Evolutionary conservation across 1,284 basidiomycete genomes (phyloP).

Genomic region (Schizophyllum amplum): DNA sequence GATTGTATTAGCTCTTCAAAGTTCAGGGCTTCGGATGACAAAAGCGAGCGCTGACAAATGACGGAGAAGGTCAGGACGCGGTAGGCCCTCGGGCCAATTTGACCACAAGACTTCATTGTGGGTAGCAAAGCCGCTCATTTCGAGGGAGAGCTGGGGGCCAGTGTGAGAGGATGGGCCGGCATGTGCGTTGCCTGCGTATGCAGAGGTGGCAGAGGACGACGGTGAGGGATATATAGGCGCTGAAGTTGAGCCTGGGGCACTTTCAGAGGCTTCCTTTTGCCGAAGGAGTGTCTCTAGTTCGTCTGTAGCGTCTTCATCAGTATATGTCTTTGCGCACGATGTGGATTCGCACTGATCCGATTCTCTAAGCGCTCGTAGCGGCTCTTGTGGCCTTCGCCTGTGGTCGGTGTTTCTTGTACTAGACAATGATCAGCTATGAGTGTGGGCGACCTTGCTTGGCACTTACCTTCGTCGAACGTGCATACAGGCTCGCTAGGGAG

Average conservation of each 20-base stretch:
- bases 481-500: slow-evolving; percentile 51
- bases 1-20: slow-evolving; percentile 2
- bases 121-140: slow-evolving; percentile 11
- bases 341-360: slow-evolving; percentile 49
- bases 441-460: background rate
- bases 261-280: background rate
- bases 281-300: slow-evolving; percentile 48
- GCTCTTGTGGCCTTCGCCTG: slow-evolving; percentile 44
- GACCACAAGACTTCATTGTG: slow-evolving; percentile 42
- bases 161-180: slow-evolving; percentile 8
- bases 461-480: slow-evolving; percentile 58
- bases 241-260: background rate
- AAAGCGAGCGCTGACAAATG: slow-evolving; percentile 44
- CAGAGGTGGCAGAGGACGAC: background rate
- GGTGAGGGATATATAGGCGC: slow-evolving; percentile 3
- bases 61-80: slow-evolving; percentile 47
- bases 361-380: slow-evolving; percentile 55
- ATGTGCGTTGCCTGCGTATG: background rate
- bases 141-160: slow-evolving; percentile 1
- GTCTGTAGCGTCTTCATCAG: slow-evolving; percentile 27
- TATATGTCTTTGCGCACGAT: slow-evolving; percentile 1
- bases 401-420: slow-evolving; percentile 32
- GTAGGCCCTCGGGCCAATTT: slow-evolving; percentile 58
- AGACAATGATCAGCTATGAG: slow-evolving; percentile 1
- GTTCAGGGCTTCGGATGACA: slow-evolving; percentile 2